Evolutionary conservation across 768 basidiomycete species (phyloP).

Genomic region (Pleurotus salmoneostramineus): DNA sequence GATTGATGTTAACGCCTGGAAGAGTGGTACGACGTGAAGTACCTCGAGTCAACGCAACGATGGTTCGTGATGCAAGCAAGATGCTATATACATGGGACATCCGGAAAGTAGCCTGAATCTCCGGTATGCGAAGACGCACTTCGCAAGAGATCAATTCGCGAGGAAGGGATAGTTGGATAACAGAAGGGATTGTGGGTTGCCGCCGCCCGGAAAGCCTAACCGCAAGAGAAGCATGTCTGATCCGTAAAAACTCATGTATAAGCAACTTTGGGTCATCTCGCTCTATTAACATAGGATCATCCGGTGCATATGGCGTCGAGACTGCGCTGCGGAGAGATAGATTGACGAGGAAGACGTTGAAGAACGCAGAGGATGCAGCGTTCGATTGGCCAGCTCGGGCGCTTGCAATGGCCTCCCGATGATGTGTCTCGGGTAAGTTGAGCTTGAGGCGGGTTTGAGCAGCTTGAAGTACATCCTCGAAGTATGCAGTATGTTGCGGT

Average conservation of each 20-base stretch:
- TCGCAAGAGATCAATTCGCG: conserved; percentile 37
- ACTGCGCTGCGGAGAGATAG: conserved; percentile 56
- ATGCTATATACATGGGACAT: conserved; percentile 67
- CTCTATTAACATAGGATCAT: conserved; percentile 59
- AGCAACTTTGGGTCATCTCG: conserved; percentile 42
- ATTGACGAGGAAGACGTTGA: conserved; percentile 42
- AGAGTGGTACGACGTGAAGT: conserved; percentile 13
- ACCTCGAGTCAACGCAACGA: conserved; percentile 27
- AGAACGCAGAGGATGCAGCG: conserved; percentile 34
- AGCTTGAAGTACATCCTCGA: conserved; percentile 28
- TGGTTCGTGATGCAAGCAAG: conserved; percentile 56
- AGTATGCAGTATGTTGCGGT: conserved; percentile 30
- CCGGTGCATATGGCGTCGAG: conserved; percentile 63
- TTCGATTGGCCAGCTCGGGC: conserved; percentile 29
- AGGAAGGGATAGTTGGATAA: conserved; percentile 2
- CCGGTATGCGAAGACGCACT: conserved; percentile 46
- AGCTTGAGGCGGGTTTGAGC: conserved; percentile 50
- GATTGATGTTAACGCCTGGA: conserved; percentile 13
- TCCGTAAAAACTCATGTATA: conserved; percentile 40
- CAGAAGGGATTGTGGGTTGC: conserved; percentile 8
- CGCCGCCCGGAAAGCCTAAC: conserved; percentile 23
- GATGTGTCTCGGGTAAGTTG: conserved; percentile 46
- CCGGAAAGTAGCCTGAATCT: conserved; percentile 48
- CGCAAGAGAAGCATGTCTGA: conserved; percentile 25
- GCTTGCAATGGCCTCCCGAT: conserved; percentile 40